Evolutionary conservation across 2,329 filamentous ascomycete species (phyloP).

Genomic region (Paraconiothyrium brasiliense): DNA sequence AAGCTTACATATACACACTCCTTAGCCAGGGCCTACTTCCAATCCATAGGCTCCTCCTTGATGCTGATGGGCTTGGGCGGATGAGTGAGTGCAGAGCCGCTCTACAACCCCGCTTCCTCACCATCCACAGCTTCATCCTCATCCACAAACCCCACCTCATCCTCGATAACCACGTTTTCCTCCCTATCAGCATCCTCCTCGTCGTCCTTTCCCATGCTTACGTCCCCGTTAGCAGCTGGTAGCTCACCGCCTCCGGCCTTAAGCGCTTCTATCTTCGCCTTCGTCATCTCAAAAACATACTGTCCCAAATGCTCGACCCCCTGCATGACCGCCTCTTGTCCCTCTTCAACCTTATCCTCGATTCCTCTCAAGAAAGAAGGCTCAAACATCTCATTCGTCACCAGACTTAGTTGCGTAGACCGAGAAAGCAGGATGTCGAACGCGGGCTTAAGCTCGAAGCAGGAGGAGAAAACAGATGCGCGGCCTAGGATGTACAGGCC

Average conservation of each 20-base stretch:
- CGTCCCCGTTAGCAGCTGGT: constrained; percentile 43
- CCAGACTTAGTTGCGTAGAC: constrained; percentile 82
- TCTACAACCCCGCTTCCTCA: background rate
- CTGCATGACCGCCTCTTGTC: constrained; percentile 76
- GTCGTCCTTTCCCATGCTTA: constrained; percentile 44
- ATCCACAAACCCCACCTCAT: constrained; percentile 5
- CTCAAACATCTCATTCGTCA: constrained; percentile 83
- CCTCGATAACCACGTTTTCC: constrained; percentile 12
- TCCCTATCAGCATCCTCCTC: constrained; percentile 40
- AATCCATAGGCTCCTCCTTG: background rate
- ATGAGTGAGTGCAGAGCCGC: background rate
- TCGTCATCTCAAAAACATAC: constrained; percentile 97
- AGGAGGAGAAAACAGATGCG: constrained; percentile 85
- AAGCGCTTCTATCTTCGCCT: constrained; percentile 70
- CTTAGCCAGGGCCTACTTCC: background rate
- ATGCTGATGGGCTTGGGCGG: background rate
- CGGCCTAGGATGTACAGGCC: constrained; percentile 93
- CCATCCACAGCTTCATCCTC: constrained; percentile 9
- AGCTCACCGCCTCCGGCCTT: constrained; percentile 53
- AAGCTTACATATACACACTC: background rate
- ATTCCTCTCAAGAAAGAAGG: constrained; percentile 62
- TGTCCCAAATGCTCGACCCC: constrained; percentile 92
- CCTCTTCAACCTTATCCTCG: constrained; percentile 58
- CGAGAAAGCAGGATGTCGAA: constrained; percentile 80
- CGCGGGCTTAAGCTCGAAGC: constrained; percentile 85